Conservation (phyloP, 2,329 filamentous ascomycete genomes). For the Diplocarpon rosae region DNA sequence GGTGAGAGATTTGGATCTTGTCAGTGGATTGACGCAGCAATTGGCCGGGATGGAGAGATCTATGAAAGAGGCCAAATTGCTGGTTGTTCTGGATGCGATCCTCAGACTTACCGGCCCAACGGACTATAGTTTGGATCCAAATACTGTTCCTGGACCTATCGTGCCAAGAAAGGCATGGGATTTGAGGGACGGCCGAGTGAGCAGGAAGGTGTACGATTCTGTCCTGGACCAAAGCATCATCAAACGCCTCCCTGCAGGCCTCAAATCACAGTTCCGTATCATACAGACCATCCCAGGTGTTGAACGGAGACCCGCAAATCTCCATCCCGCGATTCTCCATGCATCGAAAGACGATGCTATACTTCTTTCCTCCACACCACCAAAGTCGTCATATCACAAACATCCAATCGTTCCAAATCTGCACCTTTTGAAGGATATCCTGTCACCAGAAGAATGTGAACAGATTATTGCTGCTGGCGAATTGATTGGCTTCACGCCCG, state of each 20-base stretch:
- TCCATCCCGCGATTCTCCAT: slow-evolving; percentile 55
- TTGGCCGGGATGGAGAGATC: slow-evolving; percentile 35
- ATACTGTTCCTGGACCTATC: slow-evolving; percentile 34
- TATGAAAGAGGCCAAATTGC: slow-evolving; percentile 40
- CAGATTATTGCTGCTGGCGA: slow-evolving; percentile 58
- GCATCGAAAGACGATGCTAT: slow-evolving; percentile 48
- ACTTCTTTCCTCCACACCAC: slow-evolving; percentile 34
- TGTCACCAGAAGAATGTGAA: slow-evolving; percentile 50
- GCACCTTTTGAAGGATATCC: slow-evolving; percentile 46
- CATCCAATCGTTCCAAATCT: slow-evolving; percentile 55
- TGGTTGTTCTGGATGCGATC: slow-evolving; percentile 52
- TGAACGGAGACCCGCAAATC: slow-evolving; percentile 55
- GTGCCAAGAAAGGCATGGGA: slow-evolving; percentile 52
- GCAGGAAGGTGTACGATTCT: slow-evolving; percentile 40
- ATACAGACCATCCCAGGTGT: slow-evolving; percentile 51
- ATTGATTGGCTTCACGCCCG: slow-evolving; percentile 52
- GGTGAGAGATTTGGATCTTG: slow-evolving; percentile 60
- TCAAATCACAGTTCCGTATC: slow-evolving; percentile 38
- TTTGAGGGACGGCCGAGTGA: slow-evolving; percentile 33
- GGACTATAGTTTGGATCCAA: slow-evolving; percentile 35
- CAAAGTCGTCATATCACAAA: slow-evolving; percentile 39
- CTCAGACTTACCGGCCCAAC: slow-evolving; percentile 51
- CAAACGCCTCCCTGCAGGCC: slow-evolving; percentile 28
- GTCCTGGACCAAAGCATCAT: slow-evolving; percentile 49
- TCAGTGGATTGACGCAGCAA: slow-evolving; percentile 51